phyloP scores from a whole-genome alignment of 768 basidiomycete species.

The Tylopilus vinaceipallidus region DNA sequence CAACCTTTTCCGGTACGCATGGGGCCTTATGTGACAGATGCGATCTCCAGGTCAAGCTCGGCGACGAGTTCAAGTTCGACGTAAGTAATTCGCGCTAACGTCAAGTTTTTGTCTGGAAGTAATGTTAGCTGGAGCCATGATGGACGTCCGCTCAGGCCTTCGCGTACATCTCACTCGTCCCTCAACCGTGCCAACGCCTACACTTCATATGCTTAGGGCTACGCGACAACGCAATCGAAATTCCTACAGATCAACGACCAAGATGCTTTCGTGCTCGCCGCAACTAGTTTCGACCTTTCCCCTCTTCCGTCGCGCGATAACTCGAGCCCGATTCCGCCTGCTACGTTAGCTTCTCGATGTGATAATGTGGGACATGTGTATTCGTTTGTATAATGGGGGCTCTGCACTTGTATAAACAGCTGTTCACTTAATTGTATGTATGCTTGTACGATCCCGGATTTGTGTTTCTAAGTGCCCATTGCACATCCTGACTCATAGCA shows the following conservation, averaged over 20 bases:
- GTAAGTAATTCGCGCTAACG: constrained; percentile 17
- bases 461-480: background rate
- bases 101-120: constrained; percentile 5
- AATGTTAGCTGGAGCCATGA: constrained; percentile 32
- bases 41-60: constrained; percentile 34
- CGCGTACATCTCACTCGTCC: constrained; percentile 11
- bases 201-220: constrained; percentile 20
- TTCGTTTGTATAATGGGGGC: constrained; percentile 30
- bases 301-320: constrained; percentile 19
- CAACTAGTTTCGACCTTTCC: background rate
- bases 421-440: constrained; percentile 21
- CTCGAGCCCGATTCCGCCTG: constrained; percentile 9
- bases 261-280: constrained; percentile 21
- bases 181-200: constrained; percentile 19
- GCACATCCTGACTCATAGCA: background rate
- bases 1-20: constrained; percentile 20
- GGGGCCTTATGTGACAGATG: constrained; percentile 16
- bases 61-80: constrained; percentile 34
- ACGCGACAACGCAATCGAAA: background rate
- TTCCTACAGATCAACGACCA: constrained; percentile 9
- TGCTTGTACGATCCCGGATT: constrained; percentile 11
- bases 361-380: constrained; percentile 32
- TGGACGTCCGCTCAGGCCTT: constrained; percentile 16
- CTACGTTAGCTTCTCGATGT: constrained; percentile 19
- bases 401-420: constrained; percentile 22